These are phyloP conservation scores for Intubia oerlemansii DNA, from an alignment of 2,329 filamentous ascomycete genomes.

Conservation along the genomic window DNA sequence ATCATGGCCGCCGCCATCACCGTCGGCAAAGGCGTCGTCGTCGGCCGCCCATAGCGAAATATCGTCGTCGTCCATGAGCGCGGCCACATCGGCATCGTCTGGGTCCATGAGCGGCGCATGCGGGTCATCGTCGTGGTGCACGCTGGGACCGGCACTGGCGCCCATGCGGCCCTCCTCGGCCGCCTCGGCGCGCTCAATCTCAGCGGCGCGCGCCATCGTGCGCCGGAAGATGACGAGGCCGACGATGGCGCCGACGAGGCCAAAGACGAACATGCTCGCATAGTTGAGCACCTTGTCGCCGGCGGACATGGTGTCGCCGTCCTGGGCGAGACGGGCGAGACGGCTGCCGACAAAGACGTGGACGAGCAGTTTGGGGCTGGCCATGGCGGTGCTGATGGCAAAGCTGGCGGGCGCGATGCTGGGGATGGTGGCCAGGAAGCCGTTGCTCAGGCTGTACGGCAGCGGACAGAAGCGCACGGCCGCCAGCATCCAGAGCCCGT, in stretches of 20 bases:
- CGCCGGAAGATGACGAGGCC: conserved; percentile 69
- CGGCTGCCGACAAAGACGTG: conserved; percentile 82
- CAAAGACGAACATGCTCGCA: conserved; percentile 52
- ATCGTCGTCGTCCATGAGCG: conserved; percentile 36
- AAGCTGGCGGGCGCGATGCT: conserved; percentile 62
- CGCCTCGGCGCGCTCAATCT: conserved; percentile 28
- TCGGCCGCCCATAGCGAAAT: conserved; percentile 33
- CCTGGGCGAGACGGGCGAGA: conserved; percentile 64
- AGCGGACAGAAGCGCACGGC: conserved; percentile 87
- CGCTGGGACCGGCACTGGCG: conserved; percentile 3
- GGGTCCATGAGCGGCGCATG: conserved; percentile 11
- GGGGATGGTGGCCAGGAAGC: conserved; percentile 82
- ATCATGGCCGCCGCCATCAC: no score
- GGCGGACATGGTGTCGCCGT: conserved; percentile 61
- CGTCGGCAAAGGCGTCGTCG: conserved; percentile 13
- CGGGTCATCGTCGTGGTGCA: conserved; percentile 13
- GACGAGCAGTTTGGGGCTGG: conserved; percentile 71
- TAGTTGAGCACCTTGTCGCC: conserved; percentile 70
- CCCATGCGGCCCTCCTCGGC: conserved; percentile 15
- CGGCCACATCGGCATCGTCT: conserved; percentile 26
- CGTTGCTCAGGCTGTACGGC: conserved; percentile 84
- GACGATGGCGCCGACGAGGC: conserved; percentile 48
- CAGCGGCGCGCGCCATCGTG: conserved; percentile 39
- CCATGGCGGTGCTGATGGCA: conserved; percentile 59
- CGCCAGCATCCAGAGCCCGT: conserved; percentile 71